Evolutionary conservation across 345 rosid genomes (phyloP), one percentile per base, ranked within the genome.

Genomic region (Draba incana): DNA sequence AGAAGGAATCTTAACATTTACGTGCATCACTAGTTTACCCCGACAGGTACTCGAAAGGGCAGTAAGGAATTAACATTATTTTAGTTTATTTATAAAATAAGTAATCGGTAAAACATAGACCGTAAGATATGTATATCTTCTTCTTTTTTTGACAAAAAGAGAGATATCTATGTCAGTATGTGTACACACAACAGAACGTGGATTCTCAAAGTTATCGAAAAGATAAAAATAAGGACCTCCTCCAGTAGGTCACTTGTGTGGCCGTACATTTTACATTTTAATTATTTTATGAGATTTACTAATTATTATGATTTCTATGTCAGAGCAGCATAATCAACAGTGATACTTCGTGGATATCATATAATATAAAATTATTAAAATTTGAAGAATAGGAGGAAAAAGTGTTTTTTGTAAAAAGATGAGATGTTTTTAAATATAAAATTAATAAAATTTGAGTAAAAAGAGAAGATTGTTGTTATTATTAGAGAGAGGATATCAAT

Each of bases 121-220:
- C 50, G 71, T 65, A 24, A 64, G 35, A 48, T 54, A 37, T 28
- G 30, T 28, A 28, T 33, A 35, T 35, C 39, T 8, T 35, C 37
- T 33, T 8, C 8, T 2, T 2, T 35, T 7, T 35, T 35, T 35
- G 38, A 35, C 38, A 35, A 35, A 35, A 35, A 35, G 38, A 31
- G 9, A 0, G 38, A 35, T 35, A 35, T 35, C 1, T 35, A 35
- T 31, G 35, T 27, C 31, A 3, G 31, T 28, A 3, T 28, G 31
- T 28, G 8, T 6, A 6, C 37, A 33, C 37, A 33, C 7, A 6
- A 5, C 24, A 43, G 43, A 24, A 50, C 56, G 48, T 52, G 77
- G 72, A 66, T 66, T 73, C 77, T 73, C 66, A 66, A 57, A 65
- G 67, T 66, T 59, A 67, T 74, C 60, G 78, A 60, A 74, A 74